Evolutionary conservation across 257 asterid species (phyloP).

Genomic region (Paraleonurus japonicus): DNA sequence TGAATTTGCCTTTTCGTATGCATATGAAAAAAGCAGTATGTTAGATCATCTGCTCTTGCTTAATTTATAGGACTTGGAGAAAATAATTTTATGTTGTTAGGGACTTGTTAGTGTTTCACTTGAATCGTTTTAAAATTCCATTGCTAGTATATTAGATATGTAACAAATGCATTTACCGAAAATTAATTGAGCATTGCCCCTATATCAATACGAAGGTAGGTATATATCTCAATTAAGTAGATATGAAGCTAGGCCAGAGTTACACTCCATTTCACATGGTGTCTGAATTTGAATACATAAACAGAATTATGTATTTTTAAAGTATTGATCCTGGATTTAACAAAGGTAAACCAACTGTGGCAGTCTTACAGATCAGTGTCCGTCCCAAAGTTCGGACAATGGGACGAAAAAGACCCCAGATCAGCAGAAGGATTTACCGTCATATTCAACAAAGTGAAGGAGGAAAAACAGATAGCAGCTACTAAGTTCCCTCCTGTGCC

Average conservation of each 20-base stretch:
- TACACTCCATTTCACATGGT: background rate
- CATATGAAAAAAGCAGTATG: background rate
- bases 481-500: slow-evolving; percentile 48
- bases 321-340: background rate
- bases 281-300: too few relatives aligned
- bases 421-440: slow-evolving; percentile 75
- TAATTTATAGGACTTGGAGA: background rate
- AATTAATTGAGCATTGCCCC: background rate
- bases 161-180: background rate
- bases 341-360: background rate
- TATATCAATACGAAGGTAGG: too few relatives aligned
- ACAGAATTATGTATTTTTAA: background rate
- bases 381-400: slow-evolving; percentile 77
- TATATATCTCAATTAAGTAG: too few relatives aligned
- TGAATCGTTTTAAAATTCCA: background rate
- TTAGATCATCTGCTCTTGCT: slow-evolving; percentile 1
- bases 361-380: slow-evolving; percentile 66
- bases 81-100: background rate
- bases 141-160: background rate
- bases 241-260: background rate
- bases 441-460: slow-evolving; percentile 71
- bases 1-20: background rate
- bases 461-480: slow-evolving; percentile 72
- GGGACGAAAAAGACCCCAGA: slow-evolving; percentile 70
- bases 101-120: background rate